These are phyloP conservation scores for Uromyces viciae-fabae DNA, from an alignment of 1,284 basidiomycete species.

Conservation along the genomic window DNA sequence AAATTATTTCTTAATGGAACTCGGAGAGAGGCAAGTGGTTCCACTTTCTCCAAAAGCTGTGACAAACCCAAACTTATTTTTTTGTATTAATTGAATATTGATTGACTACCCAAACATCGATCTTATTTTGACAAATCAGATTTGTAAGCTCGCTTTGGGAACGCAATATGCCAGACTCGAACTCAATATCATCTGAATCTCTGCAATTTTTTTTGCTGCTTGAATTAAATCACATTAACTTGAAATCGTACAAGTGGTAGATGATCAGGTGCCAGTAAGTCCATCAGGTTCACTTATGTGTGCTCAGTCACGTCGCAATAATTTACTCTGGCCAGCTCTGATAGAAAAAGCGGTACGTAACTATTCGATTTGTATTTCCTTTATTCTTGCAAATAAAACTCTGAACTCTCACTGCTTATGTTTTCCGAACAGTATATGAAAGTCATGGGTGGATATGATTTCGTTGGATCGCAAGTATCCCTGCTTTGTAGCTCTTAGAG, in stretches of 20 bases:
- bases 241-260: no score
- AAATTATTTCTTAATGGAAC: conserved; percentile 37
- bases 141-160: background rate
- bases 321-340: conserved; percentile 33
- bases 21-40: conserved; percentile 13
- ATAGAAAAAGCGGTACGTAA: conserved; percentile 38
- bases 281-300: conserved; percentile 10
- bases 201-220: background rate
- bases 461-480: conserved; percentile 34
- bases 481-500: background rate
- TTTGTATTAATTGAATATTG: background rate
- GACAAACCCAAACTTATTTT: background rate
- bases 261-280: conserved; percentile 30
- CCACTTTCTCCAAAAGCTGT: background rate
- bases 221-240: background rate
- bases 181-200: background rate
- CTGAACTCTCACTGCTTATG: background rate
- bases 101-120: background rate
- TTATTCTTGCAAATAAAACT: background rate
- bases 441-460: conserved; percentile 43
- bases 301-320: conserved; percentile 24
- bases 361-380: background rate
- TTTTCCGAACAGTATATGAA: conserved; percentile 29
- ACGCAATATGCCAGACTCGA: background rate
- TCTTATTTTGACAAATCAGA: background rate